A percentile compares a stretch with the other conserved stretches of the same genome.
Conservation (phyloP, 2,329 filamentous ascomycete genomes). For the Aspergillus sp. region DNA sequence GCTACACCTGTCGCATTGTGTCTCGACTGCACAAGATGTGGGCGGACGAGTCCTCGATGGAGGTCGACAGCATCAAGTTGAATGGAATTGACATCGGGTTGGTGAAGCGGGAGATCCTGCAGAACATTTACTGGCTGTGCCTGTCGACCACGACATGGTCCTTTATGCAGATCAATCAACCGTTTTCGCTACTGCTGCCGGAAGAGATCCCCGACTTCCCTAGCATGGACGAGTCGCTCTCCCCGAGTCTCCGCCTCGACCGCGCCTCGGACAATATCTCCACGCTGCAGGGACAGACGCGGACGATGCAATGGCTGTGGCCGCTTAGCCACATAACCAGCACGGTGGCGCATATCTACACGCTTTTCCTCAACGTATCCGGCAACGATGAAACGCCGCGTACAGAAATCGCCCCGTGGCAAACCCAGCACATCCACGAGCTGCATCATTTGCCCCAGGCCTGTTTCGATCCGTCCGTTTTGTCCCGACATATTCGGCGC, state of each 20-base stretch:
- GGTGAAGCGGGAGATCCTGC: constrained; percentile 4
- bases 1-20: constrained; percentile 1
- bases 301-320: constrained; percentile 1
- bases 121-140: constrained; percentile 1
- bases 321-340: constrained; percentile 1
- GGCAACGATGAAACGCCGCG: background rate
- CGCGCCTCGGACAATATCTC: constrained; percentile 2
- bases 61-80: background rate
- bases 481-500: background rate
- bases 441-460: background rate
- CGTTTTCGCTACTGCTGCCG: background rate
- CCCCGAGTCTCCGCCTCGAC: constrained; percentile 3
- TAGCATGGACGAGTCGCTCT: background rate
- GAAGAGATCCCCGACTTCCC: constrained; percentile 1
- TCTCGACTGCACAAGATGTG: background rate
- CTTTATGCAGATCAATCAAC: constrained; percentile 3
- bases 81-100: background rate
- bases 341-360: background rate
- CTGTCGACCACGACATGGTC: constrained; percentile 1
- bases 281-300: background rate
- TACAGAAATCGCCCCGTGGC: background rate
- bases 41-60: background rate
- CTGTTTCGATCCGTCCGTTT: background rate
- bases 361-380: background rate
- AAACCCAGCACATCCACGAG: background rate